Percentiles rank a stretch among this genome's conserved stretches.
phyloP scores from a whole-genome alignment of 495 filamentous ascomycete genomes.

The Talaromyces stipitatus region DNA sequence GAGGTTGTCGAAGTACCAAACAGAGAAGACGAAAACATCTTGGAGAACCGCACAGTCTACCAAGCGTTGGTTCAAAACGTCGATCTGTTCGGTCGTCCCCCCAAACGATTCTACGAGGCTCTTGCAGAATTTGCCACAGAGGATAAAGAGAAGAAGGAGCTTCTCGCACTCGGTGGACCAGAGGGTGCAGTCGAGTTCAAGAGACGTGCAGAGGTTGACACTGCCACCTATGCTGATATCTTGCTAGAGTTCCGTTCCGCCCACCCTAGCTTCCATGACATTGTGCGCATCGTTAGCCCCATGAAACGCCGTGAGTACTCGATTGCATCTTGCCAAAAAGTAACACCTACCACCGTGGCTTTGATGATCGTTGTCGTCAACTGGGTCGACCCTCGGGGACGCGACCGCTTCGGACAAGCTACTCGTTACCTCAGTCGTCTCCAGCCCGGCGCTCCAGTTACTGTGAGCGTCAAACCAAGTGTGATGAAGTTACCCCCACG shows the following conservation, averaged over 20 bases:
- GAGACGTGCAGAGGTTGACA: slow-evolving; percentile 87
- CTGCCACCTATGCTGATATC: slow-evolving; percentile 84
- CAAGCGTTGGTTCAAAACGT: slow-evolving; percentile 89
- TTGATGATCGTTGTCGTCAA: slow-evolving; percentile 96
- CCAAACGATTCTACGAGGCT: slow-evolving; percentile 94
- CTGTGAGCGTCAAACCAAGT: slow-evolving; percentile 90
- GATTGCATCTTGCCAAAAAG: slow-evolving; percentile 91
- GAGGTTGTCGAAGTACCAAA: slow-evolving; percentile 86
- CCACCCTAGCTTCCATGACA: slow-evolving; percentile 82
- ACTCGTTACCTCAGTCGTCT: slow-evolving; percentile 79
- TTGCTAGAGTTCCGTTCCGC: slow-evolving; percentile 83
- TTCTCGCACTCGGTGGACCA: slow-evolving; percentile 67
- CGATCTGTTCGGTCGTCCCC: slow-evolving; percentile 93
- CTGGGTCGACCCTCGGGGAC: slow-evolving; percentile 84
- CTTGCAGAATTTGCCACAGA: slow-evolving; percentile 81
- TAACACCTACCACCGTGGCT: slow-evolving; percentile 77
- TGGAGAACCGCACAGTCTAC: slow-evolving; percentile 89
- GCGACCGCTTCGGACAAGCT: slow-evolving; percentile 86
- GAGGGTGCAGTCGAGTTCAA: slow-evolving; percentile 94
- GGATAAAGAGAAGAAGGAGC: slow-evolving; percentile 69
- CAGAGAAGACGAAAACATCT: slow-evolving; percentile 65
- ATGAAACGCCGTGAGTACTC: slow-evolving; percentile 97
- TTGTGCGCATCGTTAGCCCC: slow-evolving; percentile 79
- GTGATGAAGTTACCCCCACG: slow-evolving; percentile 92
- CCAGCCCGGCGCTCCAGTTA: slow-evolving; percentile 65